phyloP scores from a whole-genome alignment of 306 rosid genomes.

The Corylus americana region DNA sequence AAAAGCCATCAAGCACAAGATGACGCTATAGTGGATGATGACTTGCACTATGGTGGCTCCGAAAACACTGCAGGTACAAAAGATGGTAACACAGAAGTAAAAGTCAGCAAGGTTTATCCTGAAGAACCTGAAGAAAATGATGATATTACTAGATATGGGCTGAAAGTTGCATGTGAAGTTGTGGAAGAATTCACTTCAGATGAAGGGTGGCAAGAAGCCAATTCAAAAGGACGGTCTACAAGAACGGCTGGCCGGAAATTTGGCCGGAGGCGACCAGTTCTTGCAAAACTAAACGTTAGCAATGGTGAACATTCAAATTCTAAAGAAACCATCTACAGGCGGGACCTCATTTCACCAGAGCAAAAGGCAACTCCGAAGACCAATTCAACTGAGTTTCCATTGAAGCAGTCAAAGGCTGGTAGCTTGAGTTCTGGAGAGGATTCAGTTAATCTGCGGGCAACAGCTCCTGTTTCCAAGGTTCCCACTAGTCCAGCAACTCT shows the following conservation, averaged over 20 bases:
- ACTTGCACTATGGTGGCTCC: conserved; percentile 30
- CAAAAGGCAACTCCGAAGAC: conserved; percentile 47
- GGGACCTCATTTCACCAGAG: conserved; percentile 43
- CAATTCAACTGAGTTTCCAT: conserved; percentile 33
- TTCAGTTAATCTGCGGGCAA: conserved; percentile 38
- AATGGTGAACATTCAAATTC: conserved; percentile 38
- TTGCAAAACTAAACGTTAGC: conserved; percentile 50
- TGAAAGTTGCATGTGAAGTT: conserved; percentile 34
- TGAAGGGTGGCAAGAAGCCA: conserved; percentile 98
- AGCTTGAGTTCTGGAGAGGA: conserved; percentile 39
- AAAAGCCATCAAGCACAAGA: conserved; percentile 45
- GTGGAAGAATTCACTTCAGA: conserved; percentile 65
- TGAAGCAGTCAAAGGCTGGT: conserved; percentile 49
- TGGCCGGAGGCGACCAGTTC: conserved; percentile 53
- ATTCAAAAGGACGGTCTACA: conserved; percentile 68
- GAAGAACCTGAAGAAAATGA: conserved; percentile 47
- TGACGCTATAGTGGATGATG: conserved; percentile 36
- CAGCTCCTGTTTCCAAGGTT: conserved; percentile 45
- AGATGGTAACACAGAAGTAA: conserved; percentile 33
- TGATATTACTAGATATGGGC: conserved; percentile 28
- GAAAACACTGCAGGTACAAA: conserved; percentile 28
- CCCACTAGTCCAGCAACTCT: conserved; percentile 46
- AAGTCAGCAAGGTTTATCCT: conserved; percentile 28
- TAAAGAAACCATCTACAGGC: conserved; percentile 49
- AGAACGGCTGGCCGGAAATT: conserved; percentile 54